Evolutionary conservation across 139 green algal genomes (phyloP).

Genomic region (Astrephomene gubernaculifera): DNA sequence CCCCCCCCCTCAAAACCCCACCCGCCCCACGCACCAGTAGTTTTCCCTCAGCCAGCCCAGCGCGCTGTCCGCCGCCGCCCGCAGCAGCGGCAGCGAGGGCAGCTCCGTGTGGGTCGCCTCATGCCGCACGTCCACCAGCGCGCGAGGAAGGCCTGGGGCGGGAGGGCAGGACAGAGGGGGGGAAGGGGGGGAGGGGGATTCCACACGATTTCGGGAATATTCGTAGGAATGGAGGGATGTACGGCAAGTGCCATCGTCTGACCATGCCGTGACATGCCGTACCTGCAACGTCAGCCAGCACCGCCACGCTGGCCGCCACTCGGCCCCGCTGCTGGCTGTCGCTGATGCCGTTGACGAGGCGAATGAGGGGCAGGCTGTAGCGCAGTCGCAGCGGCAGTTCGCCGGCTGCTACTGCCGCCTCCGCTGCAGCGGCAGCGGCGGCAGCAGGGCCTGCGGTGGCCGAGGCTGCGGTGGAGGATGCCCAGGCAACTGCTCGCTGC

Average conservation of each 20-base stretch:
- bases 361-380: conserved; percentile 24
- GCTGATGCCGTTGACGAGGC: conserved; percentile 85
- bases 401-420: neutral
- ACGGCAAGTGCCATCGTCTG: too few relatives aligned
- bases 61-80: conserved; percentile 66
- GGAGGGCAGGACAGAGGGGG: too few relatives aligned
- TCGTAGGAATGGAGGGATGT: too few relatives aligned
- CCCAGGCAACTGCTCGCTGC: neutral
- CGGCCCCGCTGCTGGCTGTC: conserved; percentile 82
- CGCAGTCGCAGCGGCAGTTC: conserved; percentile 28
- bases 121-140: conserved; percentile 85
- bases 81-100: conserved; percentile 74
- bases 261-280: too few relatives aligned
- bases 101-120: conserved; percentile 89
- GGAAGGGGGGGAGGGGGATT: too few relatives aligned
- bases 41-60: conserved; percentile 75
- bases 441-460: neutral
- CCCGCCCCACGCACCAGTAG: conserved; percentile 72
- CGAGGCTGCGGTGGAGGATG: neutral
- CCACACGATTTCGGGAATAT: too few relatives aligned
- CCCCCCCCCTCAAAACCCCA: too few relatives aligned
- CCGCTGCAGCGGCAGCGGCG: neutral
- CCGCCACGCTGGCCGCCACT: conserved; percentile 75
- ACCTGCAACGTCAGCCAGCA: conserved; percentile 65
- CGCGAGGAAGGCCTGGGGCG: conserved; percentile 66